Evolutionary conservation across 108 stramenopile genomes (phyloP).

Genomic region (Poteriospumella lacustris): DNA sequence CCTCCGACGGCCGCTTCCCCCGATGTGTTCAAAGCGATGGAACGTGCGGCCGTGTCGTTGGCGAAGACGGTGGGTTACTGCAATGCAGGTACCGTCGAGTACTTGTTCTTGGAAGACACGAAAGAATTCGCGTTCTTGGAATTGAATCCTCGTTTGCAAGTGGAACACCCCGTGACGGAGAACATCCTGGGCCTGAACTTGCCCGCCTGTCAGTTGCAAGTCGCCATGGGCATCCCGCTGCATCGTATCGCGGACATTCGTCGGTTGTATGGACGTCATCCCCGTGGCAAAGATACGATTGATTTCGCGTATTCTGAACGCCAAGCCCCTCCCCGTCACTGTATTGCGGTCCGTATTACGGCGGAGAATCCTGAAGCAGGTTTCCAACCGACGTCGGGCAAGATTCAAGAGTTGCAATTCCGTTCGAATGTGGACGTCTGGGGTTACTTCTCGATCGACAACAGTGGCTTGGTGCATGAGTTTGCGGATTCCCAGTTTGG

Average conservation of each 20-base stretch:
- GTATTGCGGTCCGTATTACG: constrained; percentile 96
- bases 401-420: constrained; percentile 94
- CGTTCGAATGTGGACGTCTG: constrained; percentile 95
- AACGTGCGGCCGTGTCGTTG: constrained; percentile 86
- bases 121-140: constrained; percentile 95
- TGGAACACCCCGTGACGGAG: constrained; percentile 99
- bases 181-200: constrained; percentile 95
- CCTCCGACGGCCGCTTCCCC: constrained; percentile 87
- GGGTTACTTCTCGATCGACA: constrained; percentile 99
- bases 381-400: constrained; percentile 94
- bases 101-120: constrained; percentile 76
- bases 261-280: constrained; percentile 72
- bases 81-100: constrained; percentile 99
- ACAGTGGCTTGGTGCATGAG: constrained; percentile 94
- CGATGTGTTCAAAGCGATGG: constrained; percentile 89
- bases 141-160: constrained; percentile 91
- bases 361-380: constrained; percentile 98
- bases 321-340: constrained; percentile 60
- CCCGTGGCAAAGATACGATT: constrained; percentile 67
- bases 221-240: constrained; percentile 97
- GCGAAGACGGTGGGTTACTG: constrained; percentile 95
- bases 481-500: constrained; percentile 99
- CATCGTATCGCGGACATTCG: constrained; percentile 93
- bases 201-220: constrained; percentile 92
- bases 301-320: constrained; percentile 49